Base-by-base conservation (phyloP, 169 alveolate genomes). In the Eimeria sp. region DNA sequence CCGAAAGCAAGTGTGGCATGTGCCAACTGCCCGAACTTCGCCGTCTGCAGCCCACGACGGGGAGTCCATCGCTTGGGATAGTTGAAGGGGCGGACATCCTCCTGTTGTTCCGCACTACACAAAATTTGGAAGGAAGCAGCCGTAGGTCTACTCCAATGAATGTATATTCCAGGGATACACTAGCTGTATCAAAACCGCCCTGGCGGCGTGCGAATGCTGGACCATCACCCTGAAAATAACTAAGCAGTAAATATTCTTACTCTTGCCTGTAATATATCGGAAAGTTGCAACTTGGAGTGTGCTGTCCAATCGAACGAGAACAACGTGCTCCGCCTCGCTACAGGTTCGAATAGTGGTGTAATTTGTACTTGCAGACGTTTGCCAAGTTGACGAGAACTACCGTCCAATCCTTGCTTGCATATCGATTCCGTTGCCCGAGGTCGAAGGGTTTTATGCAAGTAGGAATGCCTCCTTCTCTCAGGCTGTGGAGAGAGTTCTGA, bases 341-440 rank as follows among this genome's bases (percentile, higher is more conserved):
- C 80, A 71, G 54, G 25, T 77, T 43, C 40, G 62, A 23, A 77
- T 6, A 20, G 9, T 23, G 66, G 25, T 77, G 64, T 6, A 49
- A 13, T 49, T 43, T 23, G 43, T 77, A 20, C 23, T n/a, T 77
- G 91, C 91, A 85, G 91, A 85, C 37, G 91, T 62, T 60, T 85
- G 91, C 78, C 91, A 85, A 62, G 80, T 62, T 33, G 91, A 85
- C 78, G 91, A 85, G 60, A 25, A 10, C 58, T 85, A 49, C 80
- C 91, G 91, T 23, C 91, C 91, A 60, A 60, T 62, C 37, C 64
- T 71, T 37, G 91, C 78, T 40, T 85, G 91, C 78, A 85, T 85
- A 33, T 85, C 91, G 62, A 23, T 85, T 27, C 78, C 78, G 37
- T 30, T 20, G 6, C 64, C 76, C 33, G 91, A 85, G 78, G 91